Base-by-base conservation (phyloP, 306 rosid species). In the Alnus rubra region DNA sequence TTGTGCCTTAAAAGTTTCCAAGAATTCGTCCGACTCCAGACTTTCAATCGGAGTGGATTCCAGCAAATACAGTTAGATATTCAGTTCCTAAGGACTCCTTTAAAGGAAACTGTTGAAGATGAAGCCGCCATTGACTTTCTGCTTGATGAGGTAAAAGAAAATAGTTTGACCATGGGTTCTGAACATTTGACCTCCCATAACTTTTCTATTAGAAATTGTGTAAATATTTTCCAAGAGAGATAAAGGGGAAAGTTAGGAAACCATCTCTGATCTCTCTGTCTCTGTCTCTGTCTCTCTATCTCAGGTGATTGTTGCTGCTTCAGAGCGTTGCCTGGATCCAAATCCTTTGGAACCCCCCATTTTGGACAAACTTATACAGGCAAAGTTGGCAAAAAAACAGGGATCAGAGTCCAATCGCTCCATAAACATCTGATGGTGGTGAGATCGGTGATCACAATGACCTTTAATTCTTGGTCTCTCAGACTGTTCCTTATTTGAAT, bases 21-120 rank as follows among this genome's bases (percentile, higher is more conserved):
- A 90, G 98, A 95, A 90, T 91, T 90, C 63, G 91, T 83, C 44
- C 89, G 97, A 28, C 97, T 89, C 80, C 97, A 92, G 68, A 91
- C 98, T 28, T 92, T 88, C 80, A 95, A 91, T 81, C 88, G 98
- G 71, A 95, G 98, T 72, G 98, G 98, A 82, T 95, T 95, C 89
- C 97, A 92, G 84, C 98, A 92, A 89, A 85, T 95, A 88, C 98
- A 95, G 77, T 82, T 95, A 82, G 98, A 95, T 87, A 87, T 89
- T 83, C 98, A 91, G 76, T 95, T 87, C 83, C 74, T 95, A 45
- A 90, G 97, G 84, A 86, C 87, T 80, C 93, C 96, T 55, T 63
- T 87, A 71, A 91, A 90, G 88, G 98, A 92, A 80, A 80, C 77
- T 31, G 94, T 91, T 68, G 97, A 89, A 85, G 97, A 92, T 88